Conservation (phyloP, 805 yeast species). For the Pichia thaimueangensis region DNA sequence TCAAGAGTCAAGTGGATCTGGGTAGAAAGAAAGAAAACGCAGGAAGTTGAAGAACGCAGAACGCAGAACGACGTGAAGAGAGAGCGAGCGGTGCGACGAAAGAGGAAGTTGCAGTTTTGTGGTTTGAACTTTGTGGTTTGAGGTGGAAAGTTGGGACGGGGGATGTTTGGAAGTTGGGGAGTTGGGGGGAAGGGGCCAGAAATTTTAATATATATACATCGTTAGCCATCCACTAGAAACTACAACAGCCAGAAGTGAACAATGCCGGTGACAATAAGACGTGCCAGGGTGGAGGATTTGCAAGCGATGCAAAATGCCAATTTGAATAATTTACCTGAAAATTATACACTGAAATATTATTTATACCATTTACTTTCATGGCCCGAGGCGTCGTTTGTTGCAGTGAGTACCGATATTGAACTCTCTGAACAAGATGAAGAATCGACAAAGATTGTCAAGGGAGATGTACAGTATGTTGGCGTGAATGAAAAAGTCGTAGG, state of each 20-base stretch:
- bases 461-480: constrained; percentile 45
- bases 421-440: constrained; percentile 22
- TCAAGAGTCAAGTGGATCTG: not conserved
- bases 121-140: no score
- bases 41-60: not conserved
- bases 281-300: constrained; percentile 78
- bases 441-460: constrained; percentile 13
- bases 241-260: not conserved
- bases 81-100: not conserved
- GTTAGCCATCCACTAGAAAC: no score
- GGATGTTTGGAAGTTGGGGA: no score
- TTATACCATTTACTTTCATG: constrained; percentile 90
- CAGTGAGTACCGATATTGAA: constrained; percentile 64
- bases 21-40: not conserved
- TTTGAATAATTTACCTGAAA: constrained; percentile 87
- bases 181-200: no score
- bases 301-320: constrained; percentile 97
- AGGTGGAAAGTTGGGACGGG: no score
- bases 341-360: constrained; percentile 86
- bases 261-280: constrained; percentile 84
- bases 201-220: no score
- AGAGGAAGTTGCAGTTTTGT: no score
- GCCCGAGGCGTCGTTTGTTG: constrained; percentile 98
- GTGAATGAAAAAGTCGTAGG: constrained; percentile 86
- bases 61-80: not conserved